A percentile compares a stretch with the other conserved stretches of the same genome.
These are phyloP conservation scores for Amanita jacksonii DNA, from an alignment of 768 basidiomycete species.

Conservation along the genomic window DNA sequence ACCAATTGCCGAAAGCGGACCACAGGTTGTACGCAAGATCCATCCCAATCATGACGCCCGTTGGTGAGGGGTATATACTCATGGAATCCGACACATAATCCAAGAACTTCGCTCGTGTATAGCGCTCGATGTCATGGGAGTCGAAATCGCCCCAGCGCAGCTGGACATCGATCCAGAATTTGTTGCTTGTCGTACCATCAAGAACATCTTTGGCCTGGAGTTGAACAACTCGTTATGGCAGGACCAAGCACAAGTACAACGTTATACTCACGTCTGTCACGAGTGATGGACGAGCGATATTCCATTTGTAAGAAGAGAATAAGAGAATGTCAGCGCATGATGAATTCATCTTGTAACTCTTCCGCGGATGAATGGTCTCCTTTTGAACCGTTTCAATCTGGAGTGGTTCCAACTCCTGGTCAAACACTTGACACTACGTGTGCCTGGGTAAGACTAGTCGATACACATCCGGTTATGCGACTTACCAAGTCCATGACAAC, in stretches of 20 bases:
- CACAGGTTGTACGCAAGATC: conserved; percentile 97
- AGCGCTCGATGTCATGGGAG: conserved; percentile 97
- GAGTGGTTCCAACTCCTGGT: conserved; percentile 95
- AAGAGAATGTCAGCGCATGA: conserved; percentile 98
- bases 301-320: conserved; percentile 98
- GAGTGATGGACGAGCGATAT: conserved; percentile 91
- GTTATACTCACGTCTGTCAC: conserved; percentile 70
- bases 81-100: conserved; percentile 97
- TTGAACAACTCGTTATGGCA: conserved; percentile 6
- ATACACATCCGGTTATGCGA: too few species aligned
- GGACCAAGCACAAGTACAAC: background rate
- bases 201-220: conserved; percentile 82
- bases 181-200: conserved; percentile 97
- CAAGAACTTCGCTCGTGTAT: conserved; percentile 97
- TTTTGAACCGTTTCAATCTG: conserved; percentile 99
- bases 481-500: conserved; percentile 76
- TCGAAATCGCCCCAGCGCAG: conserved; percentile 98
- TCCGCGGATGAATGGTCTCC: conserved; percentile 98
- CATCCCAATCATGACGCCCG: conserved; percentile 98
- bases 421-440: conserved; percentile 93
- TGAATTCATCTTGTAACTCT: conserved; percentile 99
- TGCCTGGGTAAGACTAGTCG: conserved; percentile 8
- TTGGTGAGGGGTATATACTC: conserved; percentile 99
- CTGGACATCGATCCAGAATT: conserved; percentile 97
- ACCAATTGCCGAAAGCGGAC: conserved; percentile 99